phyloP scores from a whole-genome alignment of 1,284 basidiomycete species.

The Leucoagaricus sp. region DNA sequence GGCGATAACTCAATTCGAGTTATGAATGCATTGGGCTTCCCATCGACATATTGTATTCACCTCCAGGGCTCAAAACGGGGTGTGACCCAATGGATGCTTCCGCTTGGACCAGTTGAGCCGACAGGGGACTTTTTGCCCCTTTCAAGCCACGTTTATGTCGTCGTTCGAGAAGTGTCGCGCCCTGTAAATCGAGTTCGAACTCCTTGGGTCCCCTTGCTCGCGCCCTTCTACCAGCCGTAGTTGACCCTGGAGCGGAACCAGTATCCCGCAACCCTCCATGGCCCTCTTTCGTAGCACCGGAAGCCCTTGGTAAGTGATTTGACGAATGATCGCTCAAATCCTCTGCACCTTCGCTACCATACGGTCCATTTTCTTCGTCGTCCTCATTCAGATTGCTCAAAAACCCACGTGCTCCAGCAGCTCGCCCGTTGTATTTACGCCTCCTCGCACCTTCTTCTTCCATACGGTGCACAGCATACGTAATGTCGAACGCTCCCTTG shows the following conservation, averaged over 20 bases:
- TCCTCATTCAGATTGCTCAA: conserved; percentile 91
- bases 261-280: conserved; percentile 77
- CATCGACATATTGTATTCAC: conserved; percentile 25
- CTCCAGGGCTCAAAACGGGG: not conserved
- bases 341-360: conserved; percentile 45
- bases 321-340: conserved; percentile 33
- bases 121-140: conserved; percentile 38
- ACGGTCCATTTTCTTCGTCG: conserved; percentile 72
- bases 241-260: conserved; percentile 27
- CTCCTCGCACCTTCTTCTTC: conserved; percentile 94
- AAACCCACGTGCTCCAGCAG: conserved; percentile 80
- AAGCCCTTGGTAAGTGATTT: conserved; percentile 4
- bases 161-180: conserved; percentile 81
- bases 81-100: not conserved
- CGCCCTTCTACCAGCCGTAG: not conserved
- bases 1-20: not conserved
- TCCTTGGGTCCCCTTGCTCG: conserved; percentile 29
- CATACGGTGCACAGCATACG: conserved; percentile 99
- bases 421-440: conserved; percentile 76
- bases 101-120: conserved; percentile 29
- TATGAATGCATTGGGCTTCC: conserved; percentile 41
- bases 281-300: conserved; percentile 48
- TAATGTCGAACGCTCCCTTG: conserved; percentile 99
- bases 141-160: conserved; percentile 49
- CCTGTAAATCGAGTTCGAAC: conserved; percentile 85